These are phyloP conservation scores for Umbelopsis isabellina DNA, from an alignment of 192 early-diverging fungal species.

Conservation along the genomic window DNA sequence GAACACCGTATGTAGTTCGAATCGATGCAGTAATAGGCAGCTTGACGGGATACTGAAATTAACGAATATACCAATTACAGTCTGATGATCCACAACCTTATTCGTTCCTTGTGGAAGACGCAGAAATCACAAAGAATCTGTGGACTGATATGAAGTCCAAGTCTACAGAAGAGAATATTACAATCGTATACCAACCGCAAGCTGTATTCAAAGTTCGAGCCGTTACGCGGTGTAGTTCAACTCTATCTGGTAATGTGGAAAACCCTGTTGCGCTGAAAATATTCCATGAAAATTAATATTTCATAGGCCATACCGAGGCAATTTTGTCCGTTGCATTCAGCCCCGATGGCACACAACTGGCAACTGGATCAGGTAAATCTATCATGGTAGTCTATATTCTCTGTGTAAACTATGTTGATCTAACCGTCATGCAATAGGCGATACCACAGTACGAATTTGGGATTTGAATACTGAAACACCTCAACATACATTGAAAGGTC, in stretches of 20 bases:
- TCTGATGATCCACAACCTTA: conserved; percentile 90
- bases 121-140: conserved; percentile 77
- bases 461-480: conserved; percentile 98
- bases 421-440: conserved; percentile 50
- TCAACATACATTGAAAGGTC: conserved; percentile 71
- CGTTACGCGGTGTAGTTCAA: conserved; percentile 90
- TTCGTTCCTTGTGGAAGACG: conserved; percentile 88
- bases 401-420: background rate
- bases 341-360: conserved; percentile 88
- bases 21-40: background rate
- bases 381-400: background rate
- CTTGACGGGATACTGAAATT: background rate
- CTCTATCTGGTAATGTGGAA: conserved; percentile 63
- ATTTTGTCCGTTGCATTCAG: conserved; percentile 89
- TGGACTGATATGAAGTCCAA: conserved; percentile 74
- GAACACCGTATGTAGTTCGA: conserved; percentile 59
- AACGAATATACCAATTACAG: conserved; percentile 32
- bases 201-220: conserved; percentile 93
- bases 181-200: conserved; percentile 92
- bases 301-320: conserved; percentile 88
- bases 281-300: background rate
- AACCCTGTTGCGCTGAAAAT: background rate
- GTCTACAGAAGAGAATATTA: conserved; percentile 90
- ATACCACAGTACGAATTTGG: conserved; percentile 95
- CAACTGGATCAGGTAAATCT: conserved; percentile 81